Base-by-base conservation (phyloP, 2,329 filamentous ascomycete species). In the Paecilomyces sp. region DNA sequence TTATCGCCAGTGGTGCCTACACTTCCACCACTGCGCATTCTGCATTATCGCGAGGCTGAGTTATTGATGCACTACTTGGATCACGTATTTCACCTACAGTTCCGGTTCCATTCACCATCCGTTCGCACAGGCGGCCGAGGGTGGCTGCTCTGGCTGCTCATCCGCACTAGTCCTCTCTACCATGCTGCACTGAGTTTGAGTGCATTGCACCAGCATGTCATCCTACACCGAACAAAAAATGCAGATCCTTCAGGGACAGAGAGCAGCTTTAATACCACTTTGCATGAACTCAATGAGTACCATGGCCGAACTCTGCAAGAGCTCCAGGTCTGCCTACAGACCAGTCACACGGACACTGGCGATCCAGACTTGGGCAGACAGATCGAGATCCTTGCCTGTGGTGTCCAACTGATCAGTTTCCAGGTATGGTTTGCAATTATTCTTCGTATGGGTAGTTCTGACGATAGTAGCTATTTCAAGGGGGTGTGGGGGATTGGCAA, bases 41-140 rank as follows among this genome's bases (percentile, higher is more conserved):
- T 57, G 24, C 41, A 57, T 53, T 59, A 62, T 18, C 60, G 60
- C 13, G 60, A 63, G 51, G 60, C 62, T 18, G 62, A 63, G 36
- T 55, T 63, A 15, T 51, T 63, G 31, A 63, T 63, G 62, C 62
- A 63, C 55, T 63, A 63, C 22, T 58, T 63, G 55, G 62, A 63
- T 24, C 53, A 60, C 12, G 62, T 63, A n/a, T 63, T 63, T 55
- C 62, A 60, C 8, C 53, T 63, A 9, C 62, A 63, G 50, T 63
- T 63, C 28, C 62, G 62, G 28, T 63, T 63, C 15, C 58, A 60
- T 55, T 34, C 54, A 12, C 62, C 58, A 1, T 55, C 55, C 24
- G 47, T 57, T 25, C 28, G 47, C 12, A 30, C 31, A 18, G 55
- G 51, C 9, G 60, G 60, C 13, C 58, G 62, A 12, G 62, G 62